Evolutionary conservation across 2,329 filamentous ascomycete species (phyloP), one percentile per base, ranked within the genome.

Genomic region (Dothideomycetidae sp.): DNA sequence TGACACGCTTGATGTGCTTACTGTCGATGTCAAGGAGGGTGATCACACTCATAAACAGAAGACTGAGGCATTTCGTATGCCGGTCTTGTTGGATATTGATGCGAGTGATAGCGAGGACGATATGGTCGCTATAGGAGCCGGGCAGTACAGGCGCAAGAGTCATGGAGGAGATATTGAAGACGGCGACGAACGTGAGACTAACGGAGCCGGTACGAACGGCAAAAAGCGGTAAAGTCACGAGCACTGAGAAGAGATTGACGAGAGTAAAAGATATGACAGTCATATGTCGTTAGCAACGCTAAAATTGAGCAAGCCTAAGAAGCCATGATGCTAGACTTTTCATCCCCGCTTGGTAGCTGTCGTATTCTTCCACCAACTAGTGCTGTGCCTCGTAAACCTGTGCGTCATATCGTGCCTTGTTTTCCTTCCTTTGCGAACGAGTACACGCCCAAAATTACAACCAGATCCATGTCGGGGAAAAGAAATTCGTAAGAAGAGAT

Each of bases 101-200:
- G 85, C 93, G 50, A 93, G 83, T 49, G 90, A 96, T 53, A 93
- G 83, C 53, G 90, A 94, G 53, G 90, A 98, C 50, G 92, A 98
- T 53, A 70, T 78, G 34, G 62, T 78, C 23, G 68, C 71, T 23
- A 65, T 78, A 37, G 74, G 74, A 0, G 69, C 73, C 1, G 88
- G 88, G 9, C 93, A 90, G 32, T 88, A 93, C 69, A 71, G 88
- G 46, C 72, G 85, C 42, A 80, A 85, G 54, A 93, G 83, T 54
- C 76, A 83, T 9, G 82, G 81, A 1, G 77, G 80, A 39, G 73
- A 73, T 33, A 68, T 78, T 47, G 75, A 78, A 43, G 76, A 75
- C 46, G 74, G 76, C 49, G 71, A 75, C 40, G 64, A 59, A 18
- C 11, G 9, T 10, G 35, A 29, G 3, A 31, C 28, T 10, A 38